phyloP scores from a whole-genome alignment of 257 asterid genomes.

The Salvia rosmarinus region DNA sequence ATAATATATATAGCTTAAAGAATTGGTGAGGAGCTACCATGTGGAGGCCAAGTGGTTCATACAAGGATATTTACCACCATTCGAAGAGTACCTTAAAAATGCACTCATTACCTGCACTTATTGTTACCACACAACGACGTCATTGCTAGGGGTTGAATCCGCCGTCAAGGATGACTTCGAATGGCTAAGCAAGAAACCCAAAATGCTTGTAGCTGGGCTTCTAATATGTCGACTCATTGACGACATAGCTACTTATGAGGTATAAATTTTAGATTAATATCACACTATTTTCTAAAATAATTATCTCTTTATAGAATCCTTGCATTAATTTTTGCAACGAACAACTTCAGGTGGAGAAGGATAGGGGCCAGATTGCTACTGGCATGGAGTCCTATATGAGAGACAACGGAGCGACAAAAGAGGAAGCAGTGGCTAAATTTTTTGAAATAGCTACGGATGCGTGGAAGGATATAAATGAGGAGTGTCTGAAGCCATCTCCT shows the following conservation, averaged over 20 bases:
- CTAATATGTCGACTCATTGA: background rate
- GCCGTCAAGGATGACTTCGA: background rate
- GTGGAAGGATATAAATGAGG: conserved; percentile 26
- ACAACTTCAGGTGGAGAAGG: background rate
- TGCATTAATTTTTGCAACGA: no score
- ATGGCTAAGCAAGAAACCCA: background rate
- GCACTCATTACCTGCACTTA: conserved; percentile 9
- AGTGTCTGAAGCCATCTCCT: background rate
- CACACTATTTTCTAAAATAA: background rate
- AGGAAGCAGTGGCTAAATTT: no score
- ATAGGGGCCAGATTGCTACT: no score
- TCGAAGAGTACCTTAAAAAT: conserved; percentile 18
- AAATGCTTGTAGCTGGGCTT: background rate
- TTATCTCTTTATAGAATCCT: background rate
- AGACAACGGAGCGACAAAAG: no score
- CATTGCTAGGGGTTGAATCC: background rate
- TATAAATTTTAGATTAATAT: no score
- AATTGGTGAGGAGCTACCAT: conserved; percentile 18
- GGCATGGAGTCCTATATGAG: no score
- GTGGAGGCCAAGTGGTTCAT: conserved; percentile 26
- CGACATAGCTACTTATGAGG: conserved; percentile 20
- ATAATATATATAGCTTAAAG: conserved; percentile 30
- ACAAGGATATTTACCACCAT: conserved; percentile 27
- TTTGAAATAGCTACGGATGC: background rate
- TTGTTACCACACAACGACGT: background rate